phyloP scores from a whole-genome alignment of 176 grass and related monocot species.

The Avena atlantica region DNA sequence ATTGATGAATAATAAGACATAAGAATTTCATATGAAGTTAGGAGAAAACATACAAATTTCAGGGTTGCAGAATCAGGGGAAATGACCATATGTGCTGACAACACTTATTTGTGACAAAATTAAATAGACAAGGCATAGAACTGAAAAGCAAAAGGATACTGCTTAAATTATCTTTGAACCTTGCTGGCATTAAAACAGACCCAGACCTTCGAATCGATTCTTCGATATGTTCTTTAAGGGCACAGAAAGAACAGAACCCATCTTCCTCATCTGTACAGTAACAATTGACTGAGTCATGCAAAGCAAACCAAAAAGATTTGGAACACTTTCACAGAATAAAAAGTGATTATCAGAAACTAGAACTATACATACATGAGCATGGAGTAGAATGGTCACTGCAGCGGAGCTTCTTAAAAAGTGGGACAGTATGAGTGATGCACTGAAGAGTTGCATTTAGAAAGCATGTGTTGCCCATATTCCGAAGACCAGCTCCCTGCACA shows the following conservation, averaged over 20 bases:
- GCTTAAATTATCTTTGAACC: slow-evolving; percentile 77
- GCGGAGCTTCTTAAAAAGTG: slow-evolving; percentile 64
- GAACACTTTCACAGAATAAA: not conserved
- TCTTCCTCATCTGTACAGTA: slow-evolving; percentile 58
- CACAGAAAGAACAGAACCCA: slow-evolving; percentile 85
- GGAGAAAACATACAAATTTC: not conserved
- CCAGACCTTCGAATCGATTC: slow-evolving; percentile 62
- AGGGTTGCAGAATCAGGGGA: slow-evolving; percentile 7
- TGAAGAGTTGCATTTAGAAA: slow-evolving; percentile 89
- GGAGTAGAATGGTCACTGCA: slow-evolving; percentile 60
- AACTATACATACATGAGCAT: slow-evolving; percentile 57
- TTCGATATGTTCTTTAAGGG: slow-evolving; percentile 71
- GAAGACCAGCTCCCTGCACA: slow-evolving; percentile 80
- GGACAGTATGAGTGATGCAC: slow-evolving; percentile 93
- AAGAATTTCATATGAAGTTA: not conserved
- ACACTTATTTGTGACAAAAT: not conserved
- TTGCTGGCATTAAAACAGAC: slow-evolving; percentile 58
- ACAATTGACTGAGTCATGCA: slow-evolving; percentile 9
- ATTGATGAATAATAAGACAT: not conserved
- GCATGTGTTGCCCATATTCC: slow-evolving; percentile 93
- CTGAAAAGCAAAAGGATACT: slow-evolving; percentile 84
- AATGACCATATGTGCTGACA: too few relatives aligned
- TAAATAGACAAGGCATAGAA: slow-evolving; percentile 9
- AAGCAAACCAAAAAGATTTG: slow-evolving; percentile 17
- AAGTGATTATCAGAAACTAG: not conserved